Evolutionary conservation across 805 yeast species (phyloP).

Genomic region (Suhomyces sp.): DNA sequence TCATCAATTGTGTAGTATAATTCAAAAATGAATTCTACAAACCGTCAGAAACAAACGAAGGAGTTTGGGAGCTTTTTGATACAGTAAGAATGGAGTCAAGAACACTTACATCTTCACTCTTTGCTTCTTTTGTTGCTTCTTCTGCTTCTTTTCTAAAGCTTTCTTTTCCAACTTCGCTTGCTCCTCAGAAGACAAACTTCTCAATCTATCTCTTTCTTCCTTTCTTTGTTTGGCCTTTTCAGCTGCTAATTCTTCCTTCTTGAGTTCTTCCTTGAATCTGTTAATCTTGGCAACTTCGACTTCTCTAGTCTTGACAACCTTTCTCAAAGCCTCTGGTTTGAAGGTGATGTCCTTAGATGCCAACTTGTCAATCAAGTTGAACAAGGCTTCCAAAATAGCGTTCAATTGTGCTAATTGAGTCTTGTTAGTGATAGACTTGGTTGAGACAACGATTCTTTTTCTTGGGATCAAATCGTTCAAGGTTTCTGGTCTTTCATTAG

Average conservation of each 20-base stretch:
- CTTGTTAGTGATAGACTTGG: constrained; percentile 49
- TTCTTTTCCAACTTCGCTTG: constrained; percentile 77
- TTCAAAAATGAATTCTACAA: no score
- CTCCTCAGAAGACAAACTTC: constrained; percentile 68
- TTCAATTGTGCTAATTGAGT: constrained; percentile 51
- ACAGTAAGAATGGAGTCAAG: not conserved
- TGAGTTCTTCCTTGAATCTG: constrained; percentile 63
- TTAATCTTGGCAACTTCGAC: constrained; percentile 66
- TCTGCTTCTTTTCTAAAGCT: constrained; percentile 77
- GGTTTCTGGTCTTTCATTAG: constrained; percentile 64
- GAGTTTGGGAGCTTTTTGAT: not conserved
- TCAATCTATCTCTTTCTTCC: constrained; percentile 57
- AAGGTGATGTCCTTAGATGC: constrained; percentile 51
- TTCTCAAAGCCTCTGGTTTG: constrained; percentile 74
- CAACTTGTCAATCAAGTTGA: constrained; percentile 59
- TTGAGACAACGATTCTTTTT: constrained; percentile 55
- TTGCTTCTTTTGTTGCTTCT: constrained; percentile 68
- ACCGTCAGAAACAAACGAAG: no score
- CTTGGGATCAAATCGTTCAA: constrained; percentile 54
- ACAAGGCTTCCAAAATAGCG: constrained; percentile 52
- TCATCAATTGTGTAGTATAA: no score
- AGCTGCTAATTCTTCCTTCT: constrained; percentile 66
- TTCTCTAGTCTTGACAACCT: constrained; percentile 75
- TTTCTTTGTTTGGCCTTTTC: constrained; percentile 70
- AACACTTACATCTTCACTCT: constrained; percentile 29